Evolutionary conservation across 2,329 filamentous ascomycete species (phyloP).

Genomic region (Colletotrichum orchidophilum): DNA sequence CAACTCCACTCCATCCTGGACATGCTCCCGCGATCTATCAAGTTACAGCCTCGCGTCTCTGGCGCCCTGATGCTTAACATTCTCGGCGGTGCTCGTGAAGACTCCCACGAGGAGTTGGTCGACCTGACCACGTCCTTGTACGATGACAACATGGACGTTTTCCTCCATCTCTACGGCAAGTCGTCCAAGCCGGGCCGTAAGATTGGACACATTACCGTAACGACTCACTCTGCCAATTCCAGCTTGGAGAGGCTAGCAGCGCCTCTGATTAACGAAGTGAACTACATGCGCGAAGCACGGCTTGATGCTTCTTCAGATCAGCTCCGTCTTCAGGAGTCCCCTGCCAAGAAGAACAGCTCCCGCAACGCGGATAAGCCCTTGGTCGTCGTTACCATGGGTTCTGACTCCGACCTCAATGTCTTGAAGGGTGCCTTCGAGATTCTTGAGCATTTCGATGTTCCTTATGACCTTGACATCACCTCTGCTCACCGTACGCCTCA

Average conservation of each 20-base stretch:
- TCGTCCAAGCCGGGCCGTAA: conserved; percentile 87
- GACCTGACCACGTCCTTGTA: conserved; percentile 55
- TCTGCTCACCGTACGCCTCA: conserved; percentile 81
- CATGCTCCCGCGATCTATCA: conserved; percentile 61
- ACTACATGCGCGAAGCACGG: conserved; percentile 66
- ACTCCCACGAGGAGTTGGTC: conserved; percentile 67
- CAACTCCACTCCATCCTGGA: conserved; percentile 87
- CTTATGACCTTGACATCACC: conserved; percentile 78
- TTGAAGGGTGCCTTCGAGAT: conserved; percentile 73
- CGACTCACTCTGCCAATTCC: conserved; percentile 72
- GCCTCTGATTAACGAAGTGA: conserved; percentile 73
- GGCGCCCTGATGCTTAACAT: conserved; percentile 84
- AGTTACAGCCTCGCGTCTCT: conserved; percentile 66
- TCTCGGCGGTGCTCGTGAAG: conserved; percentile 72
- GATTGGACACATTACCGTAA: conserved; percentile 93
- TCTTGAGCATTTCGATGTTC: conserved; percentile 75
- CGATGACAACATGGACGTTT: conserved; percentile 57
- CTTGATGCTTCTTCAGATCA: conserved; percentile 51
- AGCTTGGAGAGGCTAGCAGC: conserved; percentile 69
- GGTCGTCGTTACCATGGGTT: conserved; percentile 85
- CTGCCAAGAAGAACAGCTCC: conserved; percentile 33
- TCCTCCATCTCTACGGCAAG: conserved; percentile 92
- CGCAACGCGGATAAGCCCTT: conserved; percentile 57
- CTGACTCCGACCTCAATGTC: conserved; percentile 78
- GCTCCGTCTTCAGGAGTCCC: conserved; percentile 45